Evolutionary conservation across 2,329 filamentous ascomycete genomes (phyloP).

Genomic region (Pestalotiopsis sp.): DNA sequence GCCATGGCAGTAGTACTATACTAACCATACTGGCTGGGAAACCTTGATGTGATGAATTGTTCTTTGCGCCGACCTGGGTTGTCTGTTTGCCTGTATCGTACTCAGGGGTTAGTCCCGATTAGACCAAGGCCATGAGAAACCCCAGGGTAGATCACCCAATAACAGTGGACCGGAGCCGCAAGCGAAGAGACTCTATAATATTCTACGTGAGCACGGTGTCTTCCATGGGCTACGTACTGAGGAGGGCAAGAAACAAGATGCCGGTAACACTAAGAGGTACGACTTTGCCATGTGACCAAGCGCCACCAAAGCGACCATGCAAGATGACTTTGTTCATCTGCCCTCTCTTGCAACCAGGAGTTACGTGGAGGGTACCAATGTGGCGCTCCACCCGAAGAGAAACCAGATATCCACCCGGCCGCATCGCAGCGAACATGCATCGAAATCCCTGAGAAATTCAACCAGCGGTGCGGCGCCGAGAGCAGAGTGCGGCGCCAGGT

Average conservation of each 20-base stretch:
- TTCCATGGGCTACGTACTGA: too few species aligned
- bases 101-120: background rate
- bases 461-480: background rate
- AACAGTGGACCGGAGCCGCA: slow-evolving; percentile 4
- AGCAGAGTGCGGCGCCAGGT: background rate
- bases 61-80: background rate
- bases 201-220: background rate
- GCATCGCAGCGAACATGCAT: background rate
- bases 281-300: slow-evolving; percentile 5
- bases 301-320: background rate
- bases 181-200: background rate
- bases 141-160: background rate
- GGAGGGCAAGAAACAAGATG: too few species aligned
- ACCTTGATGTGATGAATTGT: background rate
- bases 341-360: too few species aligned
- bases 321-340: background rate
- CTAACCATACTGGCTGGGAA: background rate
- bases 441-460: background rate
- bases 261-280: background rate
- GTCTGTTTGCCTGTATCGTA: background rate
- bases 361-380: background rate
- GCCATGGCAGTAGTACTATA: background rate
- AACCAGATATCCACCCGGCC: background rate
- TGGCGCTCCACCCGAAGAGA: slow-evolving; percentile 5
- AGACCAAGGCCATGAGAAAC: background rate